Evolutionary conservation across 2,329 filamentous ascomycete species (phyloP), one percentile per base, ranked within the genome.

Genomic region (Ilyonectria destructans): DNA sequence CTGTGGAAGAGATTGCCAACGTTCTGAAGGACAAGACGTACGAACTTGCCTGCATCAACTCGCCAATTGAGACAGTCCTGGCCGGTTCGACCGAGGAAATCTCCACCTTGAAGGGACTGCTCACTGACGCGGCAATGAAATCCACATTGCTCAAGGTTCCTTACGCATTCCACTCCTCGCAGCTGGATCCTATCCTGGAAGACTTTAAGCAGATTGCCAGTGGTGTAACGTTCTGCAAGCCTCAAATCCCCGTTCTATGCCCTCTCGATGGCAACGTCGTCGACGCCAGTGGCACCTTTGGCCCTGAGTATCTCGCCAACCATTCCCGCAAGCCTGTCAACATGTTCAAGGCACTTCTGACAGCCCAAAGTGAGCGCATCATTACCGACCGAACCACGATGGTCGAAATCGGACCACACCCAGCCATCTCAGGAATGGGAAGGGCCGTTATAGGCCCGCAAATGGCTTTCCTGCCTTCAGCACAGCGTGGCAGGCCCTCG

Each of bases 11-110:
- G 65, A 76, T 59, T 23, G 71, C 65, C 0, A 17, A 46, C 1
- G 12, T 49, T 0, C 21, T 74, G 0, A 55, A 64, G 35, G 70
- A 52, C 35, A 79, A 67, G 76, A 80, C 63, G 1, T 79, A 82
- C 46, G 79, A 82, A 60, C 63, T 72, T 6, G 70, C 91, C 1
- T 94, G 92, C 79, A 85, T 91, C 76, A 94, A 94, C 75, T 86
- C 87, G 0, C 87, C 87, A 0, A 82, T 86, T 43, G 88, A 91
- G 74, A 91, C 87, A 35, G 90, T 93, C 5, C 46, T 77, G 9
- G 74, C 73, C n/a, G 75, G 75, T 0, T 55, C 63, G 0, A 64
- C 66, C 9, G 58, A 68, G 0, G 65, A 71, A 2, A 62, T 77
- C 1, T 48, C 62, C 4, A 49, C 43, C 5, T 26, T 72, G 13